Evolutionary conservation across 306 rosid genomes (phyloP).

Genomic region (Rosa chinensis): DNA sequence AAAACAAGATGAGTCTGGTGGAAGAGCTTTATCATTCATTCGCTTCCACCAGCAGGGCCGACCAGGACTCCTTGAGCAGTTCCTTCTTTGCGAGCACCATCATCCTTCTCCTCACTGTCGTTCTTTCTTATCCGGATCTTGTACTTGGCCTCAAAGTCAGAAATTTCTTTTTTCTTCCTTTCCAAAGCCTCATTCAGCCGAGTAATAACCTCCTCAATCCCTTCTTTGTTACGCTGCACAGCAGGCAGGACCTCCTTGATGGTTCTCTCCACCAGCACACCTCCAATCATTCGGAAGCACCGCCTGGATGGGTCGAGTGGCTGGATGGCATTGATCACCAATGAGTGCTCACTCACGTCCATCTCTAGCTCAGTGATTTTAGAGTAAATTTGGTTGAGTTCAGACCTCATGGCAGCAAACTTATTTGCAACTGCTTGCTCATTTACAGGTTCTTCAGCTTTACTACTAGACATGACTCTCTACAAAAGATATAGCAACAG

Average conservation of each 20-base stretch:
- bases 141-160: slow-evolving; percentile 84
- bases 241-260: slow-evolving; percentile 94
- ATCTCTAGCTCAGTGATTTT: slow-evolving; percentile 95
- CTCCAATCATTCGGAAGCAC: slow-evolving; percentile 96
- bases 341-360: slow-evolving; percentile 87
- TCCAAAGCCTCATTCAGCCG: slow-evolving; percentile 84
- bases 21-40: slow-evolving; percentile 28
- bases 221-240: slow-evolving; percentile 87
- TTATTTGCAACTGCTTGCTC: slow-evolving; percentile 86
- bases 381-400: slow-evolving; percentile 88
- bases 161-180: slow-evolving; percentile 87
- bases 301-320: slow-evolving; percentile 87
- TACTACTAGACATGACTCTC: slow-evolving; percentile 67
- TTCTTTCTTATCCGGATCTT: slow-evolving; percentile 79
- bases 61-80: slow-evolving; percentile 95
- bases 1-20: background rate
- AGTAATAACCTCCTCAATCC: slow-evolving; percentile 79
- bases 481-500: background rate
- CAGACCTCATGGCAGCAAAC: slow-evolving; percentile 80
- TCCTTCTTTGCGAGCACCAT: slow-evolving; percentile 73
- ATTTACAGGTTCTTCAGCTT: slow-evolving; percentile 70
- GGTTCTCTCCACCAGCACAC: slow-evolving; percentile 97
- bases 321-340: slow-evolving; percentile 84
- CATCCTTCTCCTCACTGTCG: slow-evolving; percentile 68
- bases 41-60: slow-evolving; percentile 76